phyloP scores from a whole-genome alignment of 2,329 filamentous ascomycete genomes.

The Sordariomycetes sp. region DNA sequence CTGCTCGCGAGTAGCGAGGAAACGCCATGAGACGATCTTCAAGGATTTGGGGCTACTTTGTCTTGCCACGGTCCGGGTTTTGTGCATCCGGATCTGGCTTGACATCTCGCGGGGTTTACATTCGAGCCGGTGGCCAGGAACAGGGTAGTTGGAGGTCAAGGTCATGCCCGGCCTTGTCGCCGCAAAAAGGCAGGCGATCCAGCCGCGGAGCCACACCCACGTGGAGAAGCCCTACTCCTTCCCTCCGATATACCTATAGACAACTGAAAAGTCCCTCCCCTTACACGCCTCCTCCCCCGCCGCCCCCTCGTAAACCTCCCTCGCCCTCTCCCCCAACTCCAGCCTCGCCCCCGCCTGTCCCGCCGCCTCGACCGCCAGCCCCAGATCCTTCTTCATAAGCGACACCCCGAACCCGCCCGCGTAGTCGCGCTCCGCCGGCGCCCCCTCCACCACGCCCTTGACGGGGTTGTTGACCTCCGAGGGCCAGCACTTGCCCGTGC shows the following conservation, averaged over 20 bases:
- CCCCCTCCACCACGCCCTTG: slow-evolving; percentile 62
- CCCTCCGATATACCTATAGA: slow-evolving; percentile 58
- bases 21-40: no score
- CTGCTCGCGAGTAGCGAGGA: no score
- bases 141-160: no score
- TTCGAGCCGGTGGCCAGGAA: no score
- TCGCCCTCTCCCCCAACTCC: slow-evolving; percentile 49
- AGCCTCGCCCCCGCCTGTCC: slow-evolving; percentile 52
- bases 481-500: slow-evolving; percentile 92
- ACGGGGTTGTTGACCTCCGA: slow-evolving; percentile 95
- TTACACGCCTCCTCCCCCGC: slow-evolving; percentile 47
- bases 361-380: slow-evolving; percentile 60
- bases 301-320: slow-evolving; percentile 53
- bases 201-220: no score
- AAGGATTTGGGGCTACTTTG: no score
- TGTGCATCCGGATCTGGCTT: no score
- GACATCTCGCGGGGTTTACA: no score
- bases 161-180: no score
- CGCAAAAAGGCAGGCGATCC: no score
- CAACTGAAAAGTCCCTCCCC: slow-evolving; percentile 68
- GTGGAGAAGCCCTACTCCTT: slow-evolving; percentile 16
- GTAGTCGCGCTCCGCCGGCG: slow-evolving; percentile 68
- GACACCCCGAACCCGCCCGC: slow-evolving; percentile 63
- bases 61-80: neutral
- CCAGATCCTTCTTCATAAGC: slow-evolving; percentile 71